Percentiles rank a stretch among this genome's conserved stretches.
Conservation (phyloP, 257 asterid genomes). For the Nicotiana obtusifolia region DNA sequence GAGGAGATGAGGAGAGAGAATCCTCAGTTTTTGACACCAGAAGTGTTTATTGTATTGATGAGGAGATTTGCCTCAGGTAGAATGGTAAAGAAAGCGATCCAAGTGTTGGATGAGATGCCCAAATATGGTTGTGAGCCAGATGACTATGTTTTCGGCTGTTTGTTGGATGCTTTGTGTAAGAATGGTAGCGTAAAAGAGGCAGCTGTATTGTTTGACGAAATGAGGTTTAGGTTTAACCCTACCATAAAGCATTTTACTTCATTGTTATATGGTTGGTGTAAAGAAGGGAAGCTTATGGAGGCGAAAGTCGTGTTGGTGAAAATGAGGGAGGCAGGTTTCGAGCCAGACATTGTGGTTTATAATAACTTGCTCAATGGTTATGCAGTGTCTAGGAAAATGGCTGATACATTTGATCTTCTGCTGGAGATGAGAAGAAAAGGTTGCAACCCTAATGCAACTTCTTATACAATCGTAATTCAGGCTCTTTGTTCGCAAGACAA, state of each 20-base stretch:
- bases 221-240: conserved; percentile 59
- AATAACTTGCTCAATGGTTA: conserved; percentile 84
- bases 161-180: conserved; percentile 87
- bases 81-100: conserved; percentile 88
- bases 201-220: conserved; percentile 75
- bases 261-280: conserved; percentile 83
- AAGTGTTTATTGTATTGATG: conserved; percentile 77
- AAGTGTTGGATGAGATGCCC: conserved; percentile 93
- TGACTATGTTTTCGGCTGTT: conserved; percentile 83
- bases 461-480: conserved; percentile 75
- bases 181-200: conserved; percentile 90
- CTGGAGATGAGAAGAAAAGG: conserved; percentile 66
- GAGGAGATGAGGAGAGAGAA: conserved; percentile 90
- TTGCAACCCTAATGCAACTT: conserved; percentile 69
- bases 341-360: conserved; percentile 86
- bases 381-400: conserved; percentile 62
- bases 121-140: conserved; percentile 85
- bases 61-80: conserved; percentile 84
- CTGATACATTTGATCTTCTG: conserved; percentile 70
- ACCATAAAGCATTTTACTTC: conserved; percentile 83
- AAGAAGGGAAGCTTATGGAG: conserved; percentile 81
- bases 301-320: conserved; percentile 72
- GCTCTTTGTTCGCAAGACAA: conserved; percentile 70
- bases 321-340: conserved; percentile 90
- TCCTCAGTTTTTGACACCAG: conserved; percentile 60